Evolutionary conservation across 495 filamentous ascomycete species (phyloP).

Genomic region (Tuber umbilicatum): DNA sequence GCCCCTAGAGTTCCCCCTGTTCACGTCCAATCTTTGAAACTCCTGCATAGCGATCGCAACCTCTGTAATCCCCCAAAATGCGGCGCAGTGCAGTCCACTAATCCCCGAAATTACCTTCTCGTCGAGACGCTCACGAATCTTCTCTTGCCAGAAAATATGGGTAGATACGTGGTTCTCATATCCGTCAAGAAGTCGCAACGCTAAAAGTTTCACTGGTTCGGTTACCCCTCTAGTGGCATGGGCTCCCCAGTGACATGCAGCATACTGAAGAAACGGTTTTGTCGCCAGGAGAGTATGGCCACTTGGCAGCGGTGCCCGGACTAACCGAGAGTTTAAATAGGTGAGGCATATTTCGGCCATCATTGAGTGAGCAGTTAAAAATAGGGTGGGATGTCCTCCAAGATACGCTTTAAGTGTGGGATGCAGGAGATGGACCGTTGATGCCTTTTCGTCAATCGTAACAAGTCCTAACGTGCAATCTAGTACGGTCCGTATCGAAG

Average conservation of each 20-base stretch:
- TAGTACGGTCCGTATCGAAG: background rate
- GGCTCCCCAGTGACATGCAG: background rate
- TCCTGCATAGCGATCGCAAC: background rate
- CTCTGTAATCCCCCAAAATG: background rate
- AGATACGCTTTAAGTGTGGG: background rate
- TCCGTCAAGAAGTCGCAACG: background rate
- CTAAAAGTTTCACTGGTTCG: background rate
- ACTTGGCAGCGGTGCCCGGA: background rate
- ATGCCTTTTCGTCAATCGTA: background rate
- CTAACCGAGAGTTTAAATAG: background rate
- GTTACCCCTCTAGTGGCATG: background rate
- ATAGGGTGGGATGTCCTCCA: background rate
- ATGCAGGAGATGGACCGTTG: background rate
- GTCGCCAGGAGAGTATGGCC: too few relatives aligned
- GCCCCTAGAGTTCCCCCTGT: background rate
- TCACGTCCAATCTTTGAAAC: background rate
- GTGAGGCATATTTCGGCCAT: background rate
- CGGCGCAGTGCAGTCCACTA: background rate
- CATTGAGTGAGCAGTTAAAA: background rate
- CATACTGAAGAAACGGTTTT: background rate
- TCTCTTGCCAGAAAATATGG: background rate
- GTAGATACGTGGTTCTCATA: background rate
- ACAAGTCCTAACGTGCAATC: background rate
- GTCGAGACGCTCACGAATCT: background rate
- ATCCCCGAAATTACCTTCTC: background rate